A percentile compares a stretch with the other conserved stretches of the same genome.
phyloP scores from a whole-genome alignment of 106 monocot species.

The Narthecium ossifragum region DNA sequence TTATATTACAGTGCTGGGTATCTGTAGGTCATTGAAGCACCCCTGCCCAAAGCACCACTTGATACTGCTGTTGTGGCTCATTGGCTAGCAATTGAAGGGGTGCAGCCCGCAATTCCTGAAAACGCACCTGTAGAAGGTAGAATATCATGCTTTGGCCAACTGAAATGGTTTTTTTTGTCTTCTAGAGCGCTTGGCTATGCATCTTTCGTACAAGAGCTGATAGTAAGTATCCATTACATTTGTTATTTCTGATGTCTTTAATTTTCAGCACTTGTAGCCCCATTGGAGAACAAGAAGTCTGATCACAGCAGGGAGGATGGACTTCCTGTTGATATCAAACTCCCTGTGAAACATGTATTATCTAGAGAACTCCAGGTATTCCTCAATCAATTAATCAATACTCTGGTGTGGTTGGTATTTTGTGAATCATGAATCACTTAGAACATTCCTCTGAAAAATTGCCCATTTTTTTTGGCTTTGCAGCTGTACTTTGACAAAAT shows the following conservation, averaged over 20 bases:
- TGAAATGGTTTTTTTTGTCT: too few relatives aligned
- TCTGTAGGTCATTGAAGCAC: constrained; percentile 80
- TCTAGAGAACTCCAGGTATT: constrained; percentile 94
- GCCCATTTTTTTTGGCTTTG: constrained; percentile 9
- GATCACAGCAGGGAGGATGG: constrained; percentile 82
- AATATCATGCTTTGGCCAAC: too few relatives aligned
- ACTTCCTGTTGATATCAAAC: constrained; percentile 77
- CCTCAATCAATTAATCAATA: too few relatives aligned
- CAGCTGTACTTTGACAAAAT: constrained; percentile 99
- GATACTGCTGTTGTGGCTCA: constrained; percentile 83
- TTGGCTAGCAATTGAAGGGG: constrained; percentile 92
- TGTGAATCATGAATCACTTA: too few relatives aligned
- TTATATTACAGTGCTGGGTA: too few relatives aligned
- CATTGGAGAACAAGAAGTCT: constrained; percentile 53
- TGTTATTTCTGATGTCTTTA: constrained; percentile 6
- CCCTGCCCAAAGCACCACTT: constrained; percentile 92
- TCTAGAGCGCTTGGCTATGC: too few relatives aligned
- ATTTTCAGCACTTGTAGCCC: constrained; percentile 45
- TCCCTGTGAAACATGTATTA: constrained; percentile 98
- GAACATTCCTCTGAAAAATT: too few relatives aligned
- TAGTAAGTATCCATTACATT: too few relatives aligned
- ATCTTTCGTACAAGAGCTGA: too few relatives aligned
- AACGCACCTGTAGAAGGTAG: constrained; percentile 85
- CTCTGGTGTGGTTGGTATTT: too few relatives aligned
- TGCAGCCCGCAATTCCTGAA: constrained; percentile 95